phyloP scores from a whole-genome alignment of 2,329 filamentous ascomycete species.

The Fusarium sp. region DNA sequence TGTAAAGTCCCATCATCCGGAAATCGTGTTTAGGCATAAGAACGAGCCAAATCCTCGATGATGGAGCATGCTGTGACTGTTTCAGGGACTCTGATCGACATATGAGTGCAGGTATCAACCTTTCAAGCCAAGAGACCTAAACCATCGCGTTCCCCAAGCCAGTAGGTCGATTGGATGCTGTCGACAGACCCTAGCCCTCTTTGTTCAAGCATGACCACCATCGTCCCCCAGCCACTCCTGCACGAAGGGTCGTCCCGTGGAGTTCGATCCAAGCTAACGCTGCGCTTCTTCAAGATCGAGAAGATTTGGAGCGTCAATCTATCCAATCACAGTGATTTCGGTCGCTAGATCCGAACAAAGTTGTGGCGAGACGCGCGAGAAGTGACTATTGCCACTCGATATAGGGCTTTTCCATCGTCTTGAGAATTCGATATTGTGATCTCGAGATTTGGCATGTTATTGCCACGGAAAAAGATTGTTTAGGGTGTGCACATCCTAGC shows the following conservation, averaged over 20 bases:
- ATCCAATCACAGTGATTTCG: constrained; percentile 29
- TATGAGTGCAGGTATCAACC: constrained; percentile 6
- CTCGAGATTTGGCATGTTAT: constrained; percentile 7
- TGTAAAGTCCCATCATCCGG: constrained; percentile 5
- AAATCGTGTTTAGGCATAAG: neutral
- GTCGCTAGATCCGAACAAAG: constrained; percentile 17
- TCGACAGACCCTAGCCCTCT: constrained; percentile 15
- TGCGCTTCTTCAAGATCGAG: constrained; percentile 46
- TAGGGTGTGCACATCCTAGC: constrained; percentile 4
- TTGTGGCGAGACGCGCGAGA: constrained; percentile 21
- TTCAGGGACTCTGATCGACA: constrained; percentile 27
- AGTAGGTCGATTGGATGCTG: neutral
- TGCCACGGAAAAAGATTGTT: constrained; percentile 9
- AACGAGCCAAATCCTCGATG: neutral
- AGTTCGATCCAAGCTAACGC: constrained; percentile 47
- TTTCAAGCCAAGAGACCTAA: constrained; percentile 1
- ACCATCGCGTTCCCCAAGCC: neutral
- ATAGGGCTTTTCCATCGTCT: neutral
- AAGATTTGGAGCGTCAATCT: constrained; percentile 5
- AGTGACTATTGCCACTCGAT: constrained; percentile 26
- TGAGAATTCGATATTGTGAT: constrained; percentile 13
- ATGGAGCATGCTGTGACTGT: neutral
- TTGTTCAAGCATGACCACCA: constrained; percentile 9
- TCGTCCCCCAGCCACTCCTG: constrained; percentile 27
- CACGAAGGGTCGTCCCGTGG: constrained; percentile 42